A percentile compares a stretch with the other conserved stretches of the same genome.
These are phyloP conservation scores for Metahyphopichia silvanorum DNA, from an alignment of 805 yeast species.

Conservation along the genomic window DNA sequence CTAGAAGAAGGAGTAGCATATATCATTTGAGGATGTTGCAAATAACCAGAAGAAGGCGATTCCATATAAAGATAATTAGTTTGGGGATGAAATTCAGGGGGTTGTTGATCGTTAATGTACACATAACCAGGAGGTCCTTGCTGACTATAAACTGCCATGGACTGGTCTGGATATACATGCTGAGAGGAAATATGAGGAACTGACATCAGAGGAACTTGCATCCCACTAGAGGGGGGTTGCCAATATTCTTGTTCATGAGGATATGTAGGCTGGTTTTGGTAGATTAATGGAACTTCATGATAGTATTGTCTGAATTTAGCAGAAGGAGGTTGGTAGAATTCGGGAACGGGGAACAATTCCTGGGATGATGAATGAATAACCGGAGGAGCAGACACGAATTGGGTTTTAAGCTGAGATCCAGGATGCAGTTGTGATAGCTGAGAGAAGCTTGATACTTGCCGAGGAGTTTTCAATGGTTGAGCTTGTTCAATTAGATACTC, in stretches of 20 bases:
- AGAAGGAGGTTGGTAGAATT: background rate
- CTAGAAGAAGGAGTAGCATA: slow-evolving; percentile 15
- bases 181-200: background rate
- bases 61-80: background rate
- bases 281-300: too few relatives aligned
- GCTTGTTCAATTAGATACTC: slow-evolving; percentile 53
- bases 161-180: background rate
- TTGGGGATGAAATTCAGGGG: slow-evolving; percentile 2
- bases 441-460: slow-evolving; percentile 22
- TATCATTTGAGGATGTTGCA: slow-evolving; percentile 6
- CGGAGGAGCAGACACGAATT: slow-evolving; percentile 1
- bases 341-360: background rate
- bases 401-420: background rate
- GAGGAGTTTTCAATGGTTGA: slow-evolving; percentile 39
- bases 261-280: background rate
- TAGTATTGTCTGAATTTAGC: background rate
- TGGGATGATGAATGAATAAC: slow-evolving; percentile 6
- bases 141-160: too few relatives aligned
- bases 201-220: background rate
- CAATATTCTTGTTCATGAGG: slow-evolving; percentile 16
- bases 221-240: too few relatives aligned
- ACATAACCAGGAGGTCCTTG: background rate
- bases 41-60: slow-evolving; percentile 5
- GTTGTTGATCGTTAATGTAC: background rate
- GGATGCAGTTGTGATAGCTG: slow-evolving; percentile 7